These are phyloP conservation scores for Xylaria sp. DNA, from an alignment of 2,329 filamentous ascomycete species.

Conservation along the genomic window DNA sequence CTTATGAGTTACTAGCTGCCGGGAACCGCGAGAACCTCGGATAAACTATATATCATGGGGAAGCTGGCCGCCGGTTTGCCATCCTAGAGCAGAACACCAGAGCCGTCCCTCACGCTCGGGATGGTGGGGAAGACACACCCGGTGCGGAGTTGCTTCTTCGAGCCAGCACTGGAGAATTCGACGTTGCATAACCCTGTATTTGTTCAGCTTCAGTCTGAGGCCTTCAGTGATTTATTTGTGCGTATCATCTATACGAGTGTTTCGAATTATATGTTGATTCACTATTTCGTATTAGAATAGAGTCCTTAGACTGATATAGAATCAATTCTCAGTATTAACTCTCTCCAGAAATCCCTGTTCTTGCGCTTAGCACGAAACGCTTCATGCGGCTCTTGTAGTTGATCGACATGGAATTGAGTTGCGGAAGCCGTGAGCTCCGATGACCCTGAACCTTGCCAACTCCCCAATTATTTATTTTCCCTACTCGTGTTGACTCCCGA, in stretches of 20 bases:
- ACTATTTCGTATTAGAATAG: neutral
- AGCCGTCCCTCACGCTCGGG: conserved; percentile 35
- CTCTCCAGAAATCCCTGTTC: neutral
- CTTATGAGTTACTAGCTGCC: conserved; percentile 17
- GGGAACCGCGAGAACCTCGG: conserved; percentile 41
- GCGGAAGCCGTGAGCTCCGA: conserved; percentile 5
- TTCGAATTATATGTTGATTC: neutral
- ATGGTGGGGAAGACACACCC: conserved; percentile 15
- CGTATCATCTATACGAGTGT: neutral
- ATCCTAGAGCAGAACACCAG: conserved; percentile 2
- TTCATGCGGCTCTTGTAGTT: conserved; percentile 5
- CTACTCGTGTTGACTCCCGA: conserved; percentile 26
- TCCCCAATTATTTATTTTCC: conserved; percentile 29
- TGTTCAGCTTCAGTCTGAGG: neutral
- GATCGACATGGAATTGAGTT: conserved; percentile 6
- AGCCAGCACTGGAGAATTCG: neutral
- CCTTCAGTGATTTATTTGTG: neutral
- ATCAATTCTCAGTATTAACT: neutral
- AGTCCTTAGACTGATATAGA: neutral
- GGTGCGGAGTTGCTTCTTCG: conserved; percentile 9
- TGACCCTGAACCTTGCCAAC: neutral
- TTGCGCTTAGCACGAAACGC: neutral
- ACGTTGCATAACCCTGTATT: conserved; percentile 9
- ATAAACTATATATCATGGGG: conserved; percentile 40
- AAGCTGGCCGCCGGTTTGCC: conserved; percentile 33